Evolutionary conservation across 106 monocot species (phyloP), one percentile per base, ranked within the genome.

Genomic region (Dendrobium catenatum): DNA sequence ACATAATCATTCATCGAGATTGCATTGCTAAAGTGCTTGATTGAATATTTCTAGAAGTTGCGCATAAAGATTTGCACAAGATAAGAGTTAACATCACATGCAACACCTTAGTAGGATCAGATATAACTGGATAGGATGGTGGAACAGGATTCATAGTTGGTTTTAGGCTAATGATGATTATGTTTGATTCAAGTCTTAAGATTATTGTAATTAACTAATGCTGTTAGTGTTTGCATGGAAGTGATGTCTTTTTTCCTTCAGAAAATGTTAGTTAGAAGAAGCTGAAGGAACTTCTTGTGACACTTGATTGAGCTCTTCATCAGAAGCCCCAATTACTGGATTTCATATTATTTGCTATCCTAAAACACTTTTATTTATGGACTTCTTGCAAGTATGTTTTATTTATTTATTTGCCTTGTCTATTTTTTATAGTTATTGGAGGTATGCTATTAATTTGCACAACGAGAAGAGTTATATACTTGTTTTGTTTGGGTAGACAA

Each of bases 401-500:
- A 27, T 31, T 31, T 31, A 0, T 1, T 31, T 31, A 31, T 66
- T 15, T 55, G 46, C 46, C 77, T 76, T 22, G 6, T 11, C 24
- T 47, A 51, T 40, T 31, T 33, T 56, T 43, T 2, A 16, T 31
- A 11, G 13, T 4, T 70, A 37, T 70, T 31, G 27, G 0, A 70
- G 27, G 5, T 70, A 70, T 15, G 17, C 33, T 70, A 31, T 37
- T 42, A 74, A 74, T 74, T 74, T 74, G 74, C 74, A 74, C 43
- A 44, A 20, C 10, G 18, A 18, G 5, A 9, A 73, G 0, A 4
- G 17, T 37, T 73, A 11, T 5, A 74, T 43, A 20, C 4, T 70
- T 20, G 6, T 24, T 74, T 5, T 24, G 18, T 72, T 74, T n/a
- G 13, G 42, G 22, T 42, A 94, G 94, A 83, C 94, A 94, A 85